Evolutionary conservation across 352 stramenopile species (phyloP), one percentile per base, ranked within the genome.

Genomic region (Pythium volutum): DNA sequence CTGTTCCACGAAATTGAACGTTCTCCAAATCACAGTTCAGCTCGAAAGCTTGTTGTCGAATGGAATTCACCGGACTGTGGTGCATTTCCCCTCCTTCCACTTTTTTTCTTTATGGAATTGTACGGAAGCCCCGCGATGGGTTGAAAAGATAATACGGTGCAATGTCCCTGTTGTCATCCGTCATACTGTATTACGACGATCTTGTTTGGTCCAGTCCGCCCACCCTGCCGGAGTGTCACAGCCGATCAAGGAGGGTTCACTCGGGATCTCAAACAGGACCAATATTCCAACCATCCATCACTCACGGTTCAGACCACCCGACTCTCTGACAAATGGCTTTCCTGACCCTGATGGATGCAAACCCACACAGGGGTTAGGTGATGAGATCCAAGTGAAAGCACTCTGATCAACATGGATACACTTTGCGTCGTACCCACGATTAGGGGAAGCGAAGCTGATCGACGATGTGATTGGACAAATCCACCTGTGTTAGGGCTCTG

Each of bases 351-450:
- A 69, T 69, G 62, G 62, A 46, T 64, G 55, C 47, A 43, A 27
- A 62, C 18, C 36, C 36, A 43, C 26, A 48, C 6, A 27, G 46
- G 36, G 64, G 56, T 15, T 70, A 70, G 64, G 64, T 69, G 62
- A 69, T 55, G 62, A 64, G 63, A 41, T 64, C 39, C 34, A 52
- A 46, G 39, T 26, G 51, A 38, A 49, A 54, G 29, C 23, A 59
- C 33, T 60, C 55, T 60, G 55, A 41, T 50, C 50, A 55, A 70
- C 20, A 70, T 70, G 64, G 64, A 66, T 70, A 70, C 64, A 70
- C 60, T 66, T 59, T 39, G 34, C 29, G 39, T 45, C 18, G 34
- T 53, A 63, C 29, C 20, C 11, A 29, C 18, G 56, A 57, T 15
- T 70, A 42, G 63, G 63, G 55, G 20, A 56, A 20, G 15, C 15